Base-by-base conservation (phyloP, 2,329 filamentous ascomycete species). In the Acrodontium crateriforme region DNA sequence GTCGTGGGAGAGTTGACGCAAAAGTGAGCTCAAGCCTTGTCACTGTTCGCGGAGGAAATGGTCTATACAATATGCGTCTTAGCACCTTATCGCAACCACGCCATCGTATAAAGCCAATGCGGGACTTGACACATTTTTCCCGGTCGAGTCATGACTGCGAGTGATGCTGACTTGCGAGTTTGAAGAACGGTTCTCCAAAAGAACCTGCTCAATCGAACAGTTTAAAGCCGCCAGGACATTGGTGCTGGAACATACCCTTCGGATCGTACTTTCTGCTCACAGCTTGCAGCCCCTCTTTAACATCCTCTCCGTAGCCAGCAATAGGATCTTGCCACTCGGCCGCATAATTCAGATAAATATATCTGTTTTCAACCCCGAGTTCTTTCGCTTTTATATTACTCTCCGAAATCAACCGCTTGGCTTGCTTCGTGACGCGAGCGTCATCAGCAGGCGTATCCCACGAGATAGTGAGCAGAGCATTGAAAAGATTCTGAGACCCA, bases 201-300 rank as follows among this genome's bases (percentile, higher is more conserved):
- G n/a, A n/a, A n/a, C n/a, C n/a, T n/a, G n/a, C n/a, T n/a, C n/a
- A n/a, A n/a, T n/a, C n/a, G n/a, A n/a, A 19, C 15, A 40, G 12
- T 38, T 55, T 56, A 37, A 55, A 55, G 10, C 51, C 49, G 2
- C 53, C 53, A 4, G 48, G 50, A 10, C 49, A 41, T 21, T 37
- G 38, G 13, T 39, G 45, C 39, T 55, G 53, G 29, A 56, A 58
- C 9, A 58, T 28, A 6, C 41, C 38, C n/a, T 29, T 18, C 1
- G 51, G 49, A 37, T 58, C 54, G 34, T 56, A 56, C 34, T 44
- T 44, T 37, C 37, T 41, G 27, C 47, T 51, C 8, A 50, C 46
- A 5, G 28, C 31, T 37, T 39, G 37, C 38, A 57, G 30, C 11
- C 41, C 42, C 22, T 30, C 32, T 27, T 46, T 41, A 29, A 40